Percentiles rank a stretch among this genome's conserved stretches.
phyloP scores from a whole-genome alignment of 495 filamentous ascomycete species.

The Hypoxylon trugodes region DNA sequence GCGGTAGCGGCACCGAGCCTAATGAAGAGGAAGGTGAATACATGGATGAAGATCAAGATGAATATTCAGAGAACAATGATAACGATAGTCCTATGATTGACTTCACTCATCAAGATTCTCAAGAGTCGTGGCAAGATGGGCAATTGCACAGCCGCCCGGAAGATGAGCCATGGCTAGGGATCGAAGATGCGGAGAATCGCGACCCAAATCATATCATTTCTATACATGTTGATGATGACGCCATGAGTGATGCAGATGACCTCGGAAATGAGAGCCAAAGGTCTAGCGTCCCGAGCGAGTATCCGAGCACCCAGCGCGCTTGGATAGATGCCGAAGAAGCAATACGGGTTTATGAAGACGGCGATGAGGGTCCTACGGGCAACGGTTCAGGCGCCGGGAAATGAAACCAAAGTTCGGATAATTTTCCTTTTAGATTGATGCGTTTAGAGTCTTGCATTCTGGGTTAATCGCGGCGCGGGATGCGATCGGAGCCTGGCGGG shows the following conservation, averaged over 20 bases:
- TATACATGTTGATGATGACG: slow-evolving; percentile 34
- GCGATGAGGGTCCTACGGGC: slow-evolving; percentile 46
- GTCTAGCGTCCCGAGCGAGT: slow-evolving; percentile 51
- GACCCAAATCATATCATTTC: slow-evolving; percentile 43
- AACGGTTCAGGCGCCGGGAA: slow-evolving; percentile 7
- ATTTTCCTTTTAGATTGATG: slow-evolving; percentile 12
- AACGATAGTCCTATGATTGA: slow-evolving; percentile 41
- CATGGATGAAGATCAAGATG: slow-evolving; percentile 41
- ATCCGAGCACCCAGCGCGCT: slow-evolving; percentile 48
- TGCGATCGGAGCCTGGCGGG: neutral
- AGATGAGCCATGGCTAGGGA: slow-evolving; percentile 55
- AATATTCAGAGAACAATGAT: slow-evolving; percentile 29
- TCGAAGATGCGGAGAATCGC: slow-evolving; percentile 57
- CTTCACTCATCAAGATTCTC: slow-evolving; percentile 20
- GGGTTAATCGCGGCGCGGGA: slow-evolving; percentile 18
- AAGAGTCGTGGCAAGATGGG: slow-evolving; percentile 41
- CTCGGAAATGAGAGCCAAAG: slow-evolving; percentile 41
- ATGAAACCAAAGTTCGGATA: slow-evolving; percentile 3
- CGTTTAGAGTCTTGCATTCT: slow-evolving; percentile 13
- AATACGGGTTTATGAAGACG: slow-evolving; percentile 60
- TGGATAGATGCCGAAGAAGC: slow-evolving; percentile 34
- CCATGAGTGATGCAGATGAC: slow-evolving; percentile 30
- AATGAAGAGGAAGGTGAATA: slow-evolving; percentile 41
- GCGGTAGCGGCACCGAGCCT: slow-evolving; percentile 47
- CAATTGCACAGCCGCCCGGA: slow-evolving; percentile 42